These are phyloP conservation scores for Colletotrichum musicola DNA, from an alignment of 2,329 filamentous ascomycete species.

Conservation along the genomic window DNA sequence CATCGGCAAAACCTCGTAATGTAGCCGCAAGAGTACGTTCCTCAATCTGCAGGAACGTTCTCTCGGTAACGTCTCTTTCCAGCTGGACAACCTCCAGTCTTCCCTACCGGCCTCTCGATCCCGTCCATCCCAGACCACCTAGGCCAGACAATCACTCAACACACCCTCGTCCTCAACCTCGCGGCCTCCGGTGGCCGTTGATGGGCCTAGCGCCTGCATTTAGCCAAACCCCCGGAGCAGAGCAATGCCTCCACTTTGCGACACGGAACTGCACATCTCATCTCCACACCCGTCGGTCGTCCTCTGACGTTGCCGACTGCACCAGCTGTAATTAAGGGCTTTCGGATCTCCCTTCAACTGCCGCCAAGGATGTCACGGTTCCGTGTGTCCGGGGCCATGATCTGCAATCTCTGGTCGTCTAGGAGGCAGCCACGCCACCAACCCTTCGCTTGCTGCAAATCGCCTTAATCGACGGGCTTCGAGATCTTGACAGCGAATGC, in stretches of 20 bases:
- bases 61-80: slow-evolving; percentile 37
- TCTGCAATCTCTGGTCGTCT: slow-evolving; percentile 9
- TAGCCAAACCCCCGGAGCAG: slow-evolving; percentile 20
- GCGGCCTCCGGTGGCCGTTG: slow-evolving; percentile 1
- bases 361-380: slow-evolving; percentile 23
- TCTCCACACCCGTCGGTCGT: slow-evolving; percentile 16
- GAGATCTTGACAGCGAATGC: slow-evolving; percentile 21
- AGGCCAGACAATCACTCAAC: slow-evolving; percentile 28
- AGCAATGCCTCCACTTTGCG: not conserved
- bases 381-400: slow-evolving; percentile 17
- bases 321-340: slow-evolving; percentile 4
- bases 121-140: slow-evolving; percentile 33
- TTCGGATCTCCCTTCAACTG: not conserved
- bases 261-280: slow-evolving; percentile 31
- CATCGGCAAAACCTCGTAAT: no score
- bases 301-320: slow-evolving; percentile 28
- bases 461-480: not conserved
- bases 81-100: slow-evolving; percentile 19
- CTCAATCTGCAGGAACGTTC: slow-evolving; percentile 30
- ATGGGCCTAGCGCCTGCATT: slow-evolving; percentile 19
- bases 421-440: not conserved
- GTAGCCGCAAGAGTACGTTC: slow-evolving; percentile 13
- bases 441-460: slow-evolving; percentile 5
- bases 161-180: not conserved
- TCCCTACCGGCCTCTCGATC: slow-evolving; percentile 12